Percentiles rank a stretch among this genome's conserved stretches.
phyloP scores from a whole-genome alignment of 116 monocot species.

The Cymodocea nodosa region DNA sequence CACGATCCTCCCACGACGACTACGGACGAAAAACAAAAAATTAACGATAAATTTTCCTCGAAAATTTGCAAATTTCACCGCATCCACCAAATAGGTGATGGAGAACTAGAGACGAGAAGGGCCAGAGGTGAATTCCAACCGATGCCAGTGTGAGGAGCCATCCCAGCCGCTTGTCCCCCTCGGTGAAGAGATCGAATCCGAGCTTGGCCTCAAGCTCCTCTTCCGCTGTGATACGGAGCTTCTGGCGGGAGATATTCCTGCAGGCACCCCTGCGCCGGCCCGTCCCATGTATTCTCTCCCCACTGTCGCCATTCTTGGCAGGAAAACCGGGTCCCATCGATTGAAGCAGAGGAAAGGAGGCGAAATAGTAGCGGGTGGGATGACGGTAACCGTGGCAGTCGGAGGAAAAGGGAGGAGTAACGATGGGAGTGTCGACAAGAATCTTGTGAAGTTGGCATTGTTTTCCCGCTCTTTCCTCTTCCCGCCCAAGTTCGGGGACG shows the following conservation, averaged over 20 bases:
- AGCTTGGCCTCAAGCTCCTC: slow-evolving; percentile 73
- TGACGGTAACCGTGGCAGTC: slow-evolving; percentile 3
- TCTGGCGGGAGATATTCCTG: slow-evolving; percentile 43
- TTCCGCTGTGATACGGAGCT: slow-evolving; percentile 57
- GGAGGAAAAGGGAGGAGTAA: not conserved
- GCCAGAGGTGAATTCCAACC: slow-evolving; percentile 18
- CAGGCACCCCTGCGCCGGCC: not conserved
- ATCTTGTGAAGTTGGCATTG: not conserved
- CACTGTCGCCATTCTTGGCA: slow-evolving; percentile 14
- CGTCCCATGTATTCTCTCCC: slow-evolving; percentile 22
- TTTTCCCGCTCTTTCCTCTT: slow-evolving; percentile 7
- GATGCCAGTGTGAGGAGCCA: slow-evolving; percentile 90
- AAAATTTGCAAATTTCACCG: not conserved
- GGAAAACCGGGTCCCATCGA: not conserved
- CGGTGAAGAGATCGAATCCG: slow-evolving; percentile 69
- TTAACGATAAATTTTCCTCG: not conserved
- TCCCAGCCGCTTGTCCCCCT: slow-evolving; percentile 86
- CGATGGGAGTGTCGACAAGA: not conserved
- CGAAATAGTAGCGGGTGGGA: not conserved
- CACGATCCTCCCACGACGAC: slow-evolving; percentile 86
- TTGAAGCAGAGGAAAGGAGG: not conserved
- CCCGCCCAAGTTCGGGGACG: not conserved
- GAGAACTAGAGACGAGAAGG: not conserved
- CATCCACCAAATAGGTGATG: not conserved
- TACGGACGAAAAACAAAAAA: slow-evolving; percentile 12